Evolutionary conservation across 164 flowering plant genomes (phyloP).

Genomic region (Nymphaea colorata): DNA sequence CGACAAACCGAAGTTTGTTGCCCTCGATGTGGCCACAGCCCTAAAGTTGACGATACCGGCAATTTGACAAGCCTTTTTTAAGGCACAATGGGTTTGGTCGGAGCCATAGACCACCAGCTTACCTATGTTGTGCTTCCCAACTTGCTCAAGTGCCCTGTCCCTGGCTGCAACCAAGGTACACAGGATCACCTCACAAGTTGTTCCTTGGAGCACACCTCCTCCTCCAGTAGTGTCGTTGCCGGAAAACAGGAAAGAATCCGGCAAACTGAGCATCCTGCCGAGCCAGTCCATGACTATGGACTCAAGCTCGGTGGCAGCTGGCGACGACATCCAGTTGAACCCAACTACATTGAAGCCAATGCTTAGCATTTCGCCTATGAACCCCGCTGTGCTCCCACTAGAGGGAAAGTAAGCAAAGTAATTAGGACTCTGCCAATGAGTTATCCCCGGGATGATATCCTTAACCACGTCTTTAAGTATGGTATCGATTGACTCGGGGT

Average conservation of each 20-base stretch:
- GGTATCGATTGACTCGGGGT: slow-evolving; percentile 38
- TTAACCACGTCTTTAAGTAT: slow-evolving; percentile 36
- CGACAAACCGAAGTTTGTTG: slow-evolving; percentile 12
- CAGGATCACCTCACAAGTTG: slow-evolving; percentile 53
- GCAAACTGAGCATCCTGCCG: slow-evolving; percentile 33
- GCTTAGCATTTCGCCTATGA: slow-evolving; percentile 54
- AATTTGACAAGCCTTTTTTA: slow-evolving; percentile 43
- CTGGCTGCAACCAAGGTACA: slow-evolving; percentile 42
- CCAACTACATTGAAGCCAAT: slow-evolving; percentile 54
- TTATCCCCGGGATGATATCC: slow-evolving; percentile 51
- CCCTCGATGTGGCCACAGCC: slow-evolving; percentile 18
- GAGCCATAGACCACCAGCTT: slow-evolving; percentile 21
- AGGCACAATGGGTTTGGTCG: slow-evolving; percentile 50
- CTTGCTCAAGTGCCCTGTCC: slow-evolving; percentile 20
- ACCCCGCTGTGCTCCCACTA: slow-evolving; percentile 38
- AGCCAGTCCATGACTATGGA: slow-evolving; percentile 48
- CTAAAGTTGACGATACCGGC: slow-evolving; percentile 47
- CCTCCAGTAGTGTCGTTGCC: too few species aligned
- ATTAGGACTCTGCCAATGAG: slow-evolving; percentile 68
- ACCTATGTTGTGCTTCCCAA: slow-evolving; percentile 22
- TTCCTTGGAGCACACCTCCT: slow-evolving; percentile 66
- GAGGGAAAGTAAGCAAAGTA: slow-evolving; percentile 52
- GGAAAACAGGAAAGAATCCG: slow-evolving; percentile 31
- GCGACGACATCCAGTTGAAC: slow-evolving; percentile 64
- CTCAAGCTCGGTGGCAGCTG: slow-evolving; percentile 57